These are phyloP conservation scores for Xerocomellus chrysenteron DNA, from an alignment of 768 basidiomycete genomes.

Conservation along the genomic window DNA sequence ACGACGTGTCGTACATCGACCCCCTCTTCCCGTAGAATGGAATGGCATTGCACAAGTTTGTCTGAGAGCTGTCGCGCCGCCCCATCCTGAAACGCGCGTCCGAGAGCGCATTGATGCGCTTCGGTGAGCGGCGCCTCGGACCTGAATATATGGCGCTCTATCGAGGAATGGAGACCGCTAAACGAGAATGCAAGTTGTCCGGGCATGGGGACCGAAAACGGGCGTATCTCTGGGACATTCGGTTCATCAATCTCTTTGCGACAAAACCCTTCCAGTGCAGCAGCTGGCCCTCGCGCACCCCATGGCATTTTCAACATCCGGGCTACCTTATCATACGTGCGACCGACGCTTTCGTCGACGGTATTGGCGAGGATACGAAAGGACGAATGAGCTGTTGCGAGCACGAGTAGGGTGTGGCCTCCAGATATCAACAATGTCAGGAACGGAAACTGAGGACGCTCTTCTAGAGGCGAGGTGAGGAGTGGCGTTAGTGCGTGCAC, in stretches of 20 bases:
- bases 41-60: slow-evolving; percentile 50
- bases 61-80: slow-evolving; percentile 72
- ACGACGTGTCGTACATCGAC: slow-evolving; percentile 58
- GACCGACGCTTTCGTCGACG: slow-evolving; percentile 77
- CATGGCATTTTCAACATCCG: slow-evolving; percentile 66
- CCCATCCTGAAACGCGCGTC: slow-evolving; percentile 69
- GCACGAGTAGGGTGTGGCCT: slow-evolving; percentile 91
- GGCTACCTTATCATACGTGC: slow-evolving; percentile 82
- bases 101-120: too few species aligned
- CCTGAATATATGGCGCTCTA: too few species aligned
- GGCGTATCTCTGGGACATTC: slow-evolving; percentile 31
- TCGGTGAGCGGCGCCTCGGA: too few species aligned
- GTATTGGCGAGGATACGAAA: slow-evolving; percentile 74
- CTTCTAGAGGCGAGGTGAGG: slow-evolving; percentile 50
- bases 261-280: slow-evolving; percentile 80
- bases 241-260: slow-evolving; percentile 26
- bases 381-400: slow-evolving; percentile 55
- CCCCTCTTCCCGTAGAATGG: slow-evolving; percentile 46
- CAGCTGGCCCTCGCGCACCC: slow-evolving; percentile 65
- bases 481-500: slow-evolving; percentile 85
- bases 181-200: slow-evolving; percentile 74
- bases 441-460: slow-evolving; percentile 74
- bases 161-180: slow-evolving; percentile 74
- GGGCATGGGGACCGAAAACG: slow-evolving; percentile 49
- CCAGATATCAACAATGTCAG: slow-evolving; percentile 87